Evolutionary conservation across 2,329 filamentous ascomycete genomes (phyloP), one percentile per base, ranked within the genome.

Genomic region (Apiospora marii): DNA sequence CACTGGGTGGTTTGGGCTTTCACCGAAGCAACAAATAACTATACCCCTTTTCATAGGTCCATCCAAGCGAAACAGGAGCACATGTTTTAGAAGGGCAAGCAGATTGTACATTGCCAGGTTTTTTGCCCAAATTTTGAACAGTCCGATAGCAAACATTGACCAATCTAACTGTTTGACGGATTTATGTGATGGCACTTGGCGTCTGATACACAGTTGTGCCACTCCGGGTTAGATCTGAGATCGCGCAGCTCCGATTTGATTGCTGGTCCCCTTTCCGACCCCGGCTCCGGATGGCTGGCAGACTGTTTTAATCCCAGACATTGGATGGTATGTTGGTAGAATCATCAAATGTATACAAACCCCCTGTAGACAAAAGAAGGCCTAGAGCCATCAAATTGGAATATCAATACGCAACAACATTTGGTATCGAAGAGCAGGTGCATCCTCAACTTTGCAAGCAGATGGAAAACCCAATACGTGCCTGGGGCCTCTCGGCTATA

Each of bases 51-150:
- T 41, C 19, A 41, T 34, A 41, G 34, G 41, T 41, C 4, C 2
- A 10, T n/a, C 24, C 19, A n/a, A 37, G 58, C 58, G 22, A 64
- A 64, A 64, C 34, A 64, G 16, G 19, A 41, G 34, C 16, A 41
- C 58, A 24, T 41, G 58, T 64, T 64, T 64, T 37, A 41, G 34
- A 22, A 64, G 30, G 58, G 34, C 58, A 64, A 64, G 58, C 58
- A 64, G 30, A 37, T 64, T 41, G 34, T 19, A n/a, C 22, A 10
- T 41, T 34, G 49, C 4, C 49, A 41, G 3, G 16, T 58, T 34
- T 7, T 58, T 34, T 64, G 58, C 16, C 34, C n/a, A 5, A 3
- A 41, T 64, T 19, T 6, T 41, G n/a, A 24, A n/a, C 7, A n/a
- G 8, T n/a, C 58, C 4, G 19, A n/a, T 6, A 41, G 58, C 58